phyloP scores from a whole-genome alignment of 192 early-diverging fungal species.

The Rhizophlyctis rosea region DNA sequence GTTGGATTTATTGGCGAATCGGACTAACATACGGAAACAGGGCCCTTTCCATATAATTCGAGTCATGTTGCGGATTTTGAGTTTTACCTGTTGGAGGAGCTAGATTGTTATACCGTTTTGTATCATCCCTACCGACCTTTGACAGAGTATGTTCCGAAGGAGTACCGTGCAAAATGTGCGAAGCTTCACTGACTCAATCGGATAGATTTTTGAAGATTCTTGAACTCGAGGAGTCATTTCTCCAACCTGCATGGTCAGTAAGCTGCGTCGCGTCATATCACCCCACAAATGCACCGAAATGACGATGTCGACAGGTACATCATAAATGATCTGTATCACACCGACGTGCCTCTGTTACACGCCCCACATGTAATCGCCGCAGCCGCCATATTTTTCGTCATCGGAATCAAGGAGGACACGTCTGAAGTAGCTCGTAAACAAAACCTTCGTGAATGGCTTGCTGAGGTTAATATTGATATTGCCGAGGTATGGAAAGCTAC shows the following conservation, averaged over 20 bases:
- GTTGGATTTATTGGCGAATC: not conserved
- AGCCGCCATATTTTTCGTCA: slow-evolving; percentile 57
- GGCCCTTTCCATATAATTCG: slow-evolving; percentile 61
- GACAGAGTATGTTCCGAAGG: slow-evolving; percentile 18
- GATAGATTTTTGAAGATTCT: slow-evolving; percentile 9
- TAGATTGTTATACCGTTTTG: slow-evolving; percentile 85
- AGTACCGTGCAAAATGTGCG: not conserved
- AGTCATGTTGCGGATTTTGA: slow-evolving; percentile 87
- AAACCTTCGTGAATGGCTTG: slow-evolving; percentile 75
- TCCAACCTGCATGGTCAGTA: slow-evolving; percentile 52
- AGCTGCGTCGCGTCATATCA: not conserved
- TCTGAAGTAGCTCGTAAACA: slow-evolving; percentile 11
- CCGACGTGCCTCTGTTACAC: slow-evolving; percentile 77
- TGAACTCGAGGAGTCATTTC: not conserved
- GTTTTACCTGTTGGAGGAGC: slow-evolving; percentile 85
- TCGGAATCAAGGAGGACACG: slow-evolving; percentile 23
- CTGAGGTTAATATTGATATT: slow-evolving; percentile 75
- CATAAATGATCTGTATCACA: slow-evolving; percentile 80
- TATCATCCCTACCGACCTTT: slow-evolving; percentile 86
- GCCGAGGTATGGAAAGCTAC: slow-evolving; percentile 61
- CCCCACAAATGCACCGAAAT: not conserved
- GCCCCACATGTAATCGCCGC: slow-evolving; percentile 88
- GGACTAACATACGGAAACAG: not conserved
- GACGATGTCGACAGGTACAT: slow-evolving; percentile 65
- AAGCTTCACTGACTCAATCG: not conserved